These are phyloP conservation scores for Allantophomopsis cytisporea DNA, from an alignment of 2,329 filamentous ascomycete species.

Conservation along the genomic window DNA sequence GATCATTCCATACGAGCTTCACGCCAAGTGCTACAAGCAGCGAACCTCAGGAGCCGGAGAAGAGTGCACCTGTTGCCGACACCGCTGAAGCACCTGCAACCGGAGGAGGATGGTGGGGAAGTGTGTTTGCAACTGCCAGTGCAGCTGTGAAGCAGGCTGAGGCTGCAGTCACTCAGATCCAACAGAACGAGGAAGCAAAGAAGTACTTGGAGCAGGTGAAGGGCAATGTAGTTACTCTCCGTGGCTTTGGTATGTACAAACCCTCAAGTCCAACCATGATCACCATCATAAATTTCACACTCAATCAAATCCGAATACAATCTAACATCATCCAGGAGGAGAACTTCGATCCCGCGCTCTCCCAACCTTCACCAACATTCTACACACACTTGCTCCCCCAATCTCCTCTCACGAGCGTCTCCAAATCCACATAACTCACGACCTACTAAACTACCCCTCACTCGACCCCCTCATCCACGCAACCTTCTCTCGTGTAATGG, in stretches of 20 bases:
- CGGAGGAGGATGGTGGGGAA: slow-evolving; percentile 81
- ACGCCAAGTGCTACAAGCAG: slow-evolving; percentile 52
- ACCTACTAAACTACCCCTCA: slow-evolving; percentile 85
- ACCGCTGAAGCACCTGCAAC: slow-evolving; percentile 14
- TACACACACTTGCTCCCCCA: slow-evolving; percentile 89
- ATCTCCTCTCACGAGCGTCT: slow-evolving; percentile 95
- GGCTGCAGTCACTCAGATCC: slow-evolving; percentile 84
- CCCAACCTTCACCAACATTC: slow-evolving; percentile 86
- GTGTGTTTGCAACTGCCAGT: slow-evolving; percentile 59
- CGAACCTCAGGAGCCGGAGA: slow-evolving; percentile 43
- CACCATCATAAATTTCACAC: slow-evolving; percentile 3
- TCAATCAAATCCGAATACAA: slow-evolving; percentile 2
- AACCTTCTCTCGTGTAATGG: slow-evolving; percentile 91
- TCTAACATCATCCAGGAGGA: slow-evolving; percentile 43
- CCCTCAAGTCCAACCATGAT: neutral
- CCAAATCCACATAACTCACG: slow-evolving; percentile 94
- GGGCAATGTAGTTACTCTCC: slow-evolving; percentile 72
- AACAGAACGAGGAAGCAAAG: slow-evolving; percentile 91
- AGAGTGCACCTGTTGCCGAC: slow-evolving; percentile 33
- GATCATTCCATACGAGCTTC: slow-evolving; percentile 58
- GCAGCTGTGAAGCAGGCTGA: slow-evolving; percentile 89
- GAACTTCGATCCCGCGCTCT: slow-evolving; percentile 77
- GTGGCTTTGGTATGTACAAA: slow-evolving; percentile 50
- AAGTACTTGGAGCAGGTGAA: slow-evolving; percentile 91
- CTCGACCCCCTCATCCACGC: slow-evolving; percentile 85